Percentiles rank a stretch among this genome's conserved stretches.
Conservation (phyloP, 441 rosid genomes). For the Adansonia grandidieri region DNA sequence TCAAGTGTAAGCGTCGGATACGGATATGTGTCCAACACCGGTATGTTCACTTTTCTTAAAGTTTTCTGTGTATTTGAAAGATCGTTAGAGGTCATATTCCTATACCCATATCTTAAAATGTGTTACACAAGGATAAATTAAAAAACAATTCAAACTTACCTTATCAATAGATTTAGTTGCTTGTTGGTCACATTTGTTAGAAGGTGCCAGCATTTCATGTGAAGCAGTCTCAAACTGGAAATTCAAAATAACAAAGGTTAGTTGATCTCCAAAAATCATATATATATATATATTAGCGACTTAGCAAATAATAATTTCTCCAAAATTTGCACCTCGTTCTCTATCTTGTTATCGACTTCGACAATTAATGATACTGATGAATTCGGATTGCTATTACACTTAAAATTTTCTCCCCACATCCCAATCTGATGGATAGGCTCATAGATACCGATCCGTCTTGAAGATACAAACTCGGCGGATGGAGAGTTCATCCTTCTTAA, state of each 20-base stretch:
- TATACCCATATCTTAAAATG: no score
- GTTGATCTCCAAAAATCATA: slow-evolving; percentile 30
- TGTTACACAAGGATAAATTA: not conserved
- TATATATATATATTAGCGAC: slow-evolving; percentile 10
- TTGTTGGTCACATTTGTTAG: slow-evolving; percentile 73
- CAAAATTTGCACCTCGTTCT: slow-evolving; percentile 57
- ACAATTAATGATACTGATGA: slow-evolving; percentile 53
- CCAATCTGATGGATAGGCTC: slow-evolving; percentile 74
- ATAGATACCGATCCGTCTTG: slow-evolving; percentile 75
- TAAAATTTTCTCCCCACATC: slow-evolving; percentile 84
- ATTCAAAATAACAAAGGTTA: slow-evolving; percentile 29
- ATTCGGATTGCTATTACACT: slow-evolving; percentile 54
- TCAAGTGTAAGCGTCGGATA: no score
- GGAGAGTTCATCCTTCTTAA: slow-evolving; percentile 71
- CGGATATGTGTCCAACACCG: no score
- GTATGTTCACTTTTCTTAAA: no score
- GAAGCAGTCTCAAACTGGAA: slow-evolving; percentile 30
- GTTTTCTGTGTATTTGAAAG: no score
- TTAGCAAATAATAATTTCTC: slow-evolving; percentile 25
- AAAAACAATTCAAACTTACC: slow-evolving; percentile 41
- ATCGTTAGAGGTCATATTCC: no score
- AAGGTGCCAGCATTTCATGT: slow-evolving; percentile 51
- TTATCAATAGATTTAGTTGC: slow-evolving; percentile 74
- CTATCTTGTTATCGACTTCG: slow-evolving; percentile 55
- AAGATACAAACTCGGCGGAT: slow-evolving; percentile 68